These are phyloP conservation scores for Mycena galericulata DNA, from an alignment of 768 basidiomycete genomes.

Conservation along the genomic window DNA sequence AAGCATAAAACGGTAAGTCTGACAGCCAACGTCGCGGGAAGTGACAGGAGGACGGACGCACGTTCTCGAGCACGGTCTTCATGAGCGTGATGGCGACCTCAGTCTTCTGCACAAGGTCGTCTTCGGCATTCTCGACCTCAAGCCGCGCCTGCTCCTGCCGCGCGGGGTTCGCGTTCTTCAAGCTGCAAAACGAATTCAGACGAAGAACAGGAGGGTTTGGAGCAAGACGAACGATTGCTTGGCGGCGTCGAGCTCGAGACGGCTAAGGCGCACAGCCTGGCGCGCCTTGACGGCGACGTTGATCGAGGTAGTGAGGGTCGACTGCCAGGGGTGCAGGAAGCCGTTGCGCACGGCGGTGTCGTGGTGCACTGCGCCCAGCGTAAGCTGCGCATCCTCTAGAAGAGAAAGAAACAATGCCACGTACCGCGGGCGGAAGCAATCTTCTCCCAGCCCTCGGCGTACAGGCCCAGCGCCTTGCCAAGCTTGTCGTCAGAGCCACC, in stretches of 20 bases:
- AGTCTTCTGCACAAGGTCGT: slow-evolving; percentile 97
- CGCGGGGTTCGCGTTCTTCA: slow-evolving; percentile 80
- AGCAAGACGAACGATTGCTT: slow-evolving; percentile 78
- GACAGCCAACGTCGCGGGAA: background rate
- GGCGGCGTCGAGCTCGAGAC: slow-evolving; percentile 91
- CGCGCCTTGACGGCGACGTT: slow-evolving; percentile 93
- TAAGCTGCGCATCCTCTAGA: background rate
- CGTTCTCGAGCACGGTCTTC: slow-evolving; percentile 99
- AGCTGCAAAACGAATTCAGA: slow-evolving; percentile 52
- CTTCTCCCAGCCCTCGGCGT: slow-evolving; percentile 88
- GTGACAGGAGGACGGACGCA: slow-evolving; percentile 51
- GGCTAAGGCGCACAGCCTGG: slow-evolving; percentile 80
- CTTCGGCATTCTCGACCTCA: slow-evolving; percentile 93
- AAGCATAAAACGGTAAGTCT: background rate
- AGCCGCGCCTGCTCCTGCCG: slow-evolving; percentile 93
- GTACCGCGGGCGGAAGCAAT: slow-evolving; percentile 72
- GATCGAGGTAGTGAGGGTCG: slow-evolving; percentile 85
- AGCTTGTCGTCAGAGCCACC: slow-evolving; percentile 73
- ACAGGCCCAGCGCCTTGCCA: slow-evolving; percentile 80
- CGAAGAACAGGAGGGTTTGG: background rate
- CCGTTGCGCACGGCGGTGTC: slow-evolving; percentile 74
- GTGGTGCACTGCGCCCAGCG: slow-evolving; percentile 63
- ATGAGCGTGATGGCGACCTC: slow-evolving; percentile 96
- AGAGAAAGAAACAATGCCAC: background rate
- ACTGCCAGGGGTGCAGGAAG: slow-evolving; percentile 89